These are phyloP conservation scores for Agrocybe pediades DNA, from an alignment of 768 basidiomycete genomes.

Conservation along the genomic window DNA sequence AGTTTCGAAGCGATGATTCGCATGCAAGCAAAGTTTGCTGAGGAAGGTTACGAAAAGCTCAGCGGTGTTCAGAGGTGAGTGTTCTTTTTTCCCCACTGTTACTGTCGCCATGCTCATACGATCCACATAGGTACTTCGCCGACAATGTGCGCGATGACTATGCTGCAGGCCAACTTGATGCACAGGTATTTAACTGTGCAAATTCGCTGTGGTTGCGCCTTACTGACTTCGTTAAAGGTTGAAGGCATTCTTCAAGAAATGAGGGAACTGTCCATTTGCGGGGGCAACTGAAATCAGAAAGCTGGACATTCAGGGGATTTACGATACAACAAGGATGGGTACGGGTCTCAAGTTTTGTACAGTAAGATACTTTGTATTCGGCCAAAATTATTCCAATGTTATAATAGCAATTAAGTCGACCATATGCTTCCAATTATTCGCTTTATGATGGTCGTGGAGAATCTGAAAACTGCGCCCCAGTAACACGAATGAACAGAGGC, in stretches of 20 bases:
- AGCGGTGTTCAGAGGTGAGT: slow-evolving; percentile 86
- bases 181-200: slow-evolving; percentile 58
- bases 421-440: too few species aligned
- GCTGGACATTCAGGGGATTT: too few species aligned
- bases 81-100: slow-evolving; percentile 2
- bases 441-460: background rate
- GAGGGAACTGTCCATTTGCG: slow-evolving; percentile 94
- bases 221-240: slow-evolving; percentile 49
- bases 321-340: too few species aligned
- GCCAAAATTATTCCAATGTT: too few species aligned
- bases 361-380: too few species aligned
- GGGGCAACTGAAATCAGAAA: slow-evolving; percentile 45
- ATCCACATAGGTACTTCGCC: slow-evolving; percentile 70
- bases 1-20: slow-evolving; percentile 99
- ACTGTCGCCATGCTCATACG: background rate
- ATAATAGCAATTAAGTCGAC: too few species aligned
- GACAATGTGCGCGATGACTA: slow-evolving; percentile 95
- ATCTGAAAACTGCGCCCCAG: background rate
- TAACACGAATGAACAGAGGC: background rate
- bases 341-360: too few species aligned
- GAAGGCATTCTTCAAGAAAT: slow-evolving; percentile 97
- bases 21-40: slow-evolving; percentile 96
- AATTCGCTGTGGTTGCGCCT: background rate
- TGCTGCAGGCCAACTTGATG: slow-evolving; percentile 93
- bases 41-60: slow-evolving; percentile 97